Base-by-base conservation (phyloP, 2,329 filamentous ascomycete genomes). In the Setomelanomma holmii region DNA sequence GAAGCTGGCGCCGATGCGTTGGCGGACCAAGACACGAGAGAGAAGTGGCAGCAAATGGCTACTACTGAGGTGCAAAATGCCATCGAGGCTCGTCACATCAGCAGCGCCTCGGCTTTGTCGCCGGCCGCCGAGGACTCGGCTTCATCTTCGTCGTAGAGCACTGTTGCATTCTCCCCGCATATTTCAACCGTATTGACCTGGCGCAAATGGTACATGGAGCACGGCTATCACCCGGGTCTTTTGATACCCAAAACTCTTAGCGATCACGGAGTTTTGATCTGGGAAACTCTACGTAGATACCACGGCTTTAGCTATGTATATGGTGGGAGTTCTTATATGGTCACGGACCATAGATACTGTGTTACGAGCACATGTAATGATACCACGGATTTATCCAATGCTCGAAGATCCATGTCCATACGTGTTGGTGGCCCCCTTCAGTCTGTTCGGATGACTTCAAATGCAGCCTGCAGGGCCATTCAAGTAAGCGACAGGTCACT, bases 11-110 rank as follows among this genome's bases (percentile, higher is more conserved):
- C 80, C 33, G 73, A 75, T 45, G 76, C 75, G 19, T 81, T 95
- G 23, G 69, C 76, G 4, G 84, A 89, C 65, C 82, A 88, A 19
- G 84, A 86, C 22, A 84, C 85, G 49, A 84, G 86, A 51, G 84
- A 84, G 58, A 83, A 82, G 41, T 91, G 91, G 83, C 90, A 96
- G 76, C 86, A 83, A 62, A 83, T 91, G 66, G 93, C 92, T 12
- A 84, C 81, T 16, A 84, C 87, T 39, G 92, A 96, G 76, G 93
- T 97, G 4, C 85, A 87, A 53, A 86, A 83, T 63, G 91, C 91
- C 14, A 81, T 96, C 14, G 69, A 71, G 43, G 61, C 63, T 5
- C 56, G 78, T 22, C 55, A 56, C 8, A 49, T 52, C 16, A 53
- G 49, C 27, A 46, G 51, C 7, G 50, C 54, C 5, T 47, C 51